Evolutionary conservation across 176 grass and related monocot species (phyloP).

Genomic region (Stipa capillata): DNA sequence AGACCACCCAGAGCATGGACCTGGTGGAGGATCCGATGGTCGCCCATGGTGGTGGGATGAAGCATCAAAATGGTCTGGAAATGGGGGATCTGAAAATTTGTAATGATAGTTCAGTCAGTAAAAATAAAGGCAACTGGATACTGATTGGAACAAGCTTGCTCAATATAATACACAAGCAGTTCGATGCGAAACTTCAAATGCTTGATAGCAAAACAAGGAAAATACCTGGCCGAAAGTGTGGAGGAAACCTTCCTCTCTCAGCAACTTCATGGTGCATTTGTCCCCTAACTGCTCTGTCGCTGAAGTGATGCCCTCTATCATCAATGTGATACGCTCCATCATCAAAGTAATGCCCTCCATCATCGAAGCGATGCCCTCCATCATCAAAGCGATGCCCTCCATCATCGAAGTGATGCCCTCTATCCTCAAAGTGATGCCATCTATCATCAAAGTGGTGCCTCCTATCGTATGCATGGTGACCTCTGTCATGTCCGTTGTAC

Average conservation of each 20-base stretch:
- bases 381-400: conserved; percentile 32
- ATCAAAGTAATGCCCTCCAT: conserved; percentile 32
- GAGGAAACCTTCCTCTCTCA: conserved; percentile 44
- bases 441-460: conserved; percentile 39
- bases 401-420: conserved; percentile 25
- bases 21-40: conserved; percentile 48
- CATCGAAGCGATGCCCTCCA: conserved; percentile 25
- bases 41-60: conserved; percentile 40
- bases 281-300: no score
- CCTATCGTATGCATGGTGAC: conserved; percentile 32
- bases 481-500: conserved; percentile 45
- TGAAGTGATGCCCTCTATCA: no score
- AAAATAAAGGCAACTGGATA: no score
- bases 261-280: conserved; percentile 51
- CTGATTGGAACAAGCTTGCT: neutral
- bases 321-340: conserved; percentile 35
- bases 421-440: conserved; percentile 29
- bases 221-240: conserved; percentile 40
- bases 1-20: conserved; percentile 58
- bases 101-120: neutral
- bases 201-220: neutral
- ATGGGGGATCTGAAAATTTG: conserved; percentile 36
- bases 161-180: neutral
- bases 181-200: neutral
- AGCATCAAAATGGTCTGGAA: conserved; percentile 45